Conservation (phyloP, 1,139 yeast genomes). For the Pneumocystis canis region DNA sequence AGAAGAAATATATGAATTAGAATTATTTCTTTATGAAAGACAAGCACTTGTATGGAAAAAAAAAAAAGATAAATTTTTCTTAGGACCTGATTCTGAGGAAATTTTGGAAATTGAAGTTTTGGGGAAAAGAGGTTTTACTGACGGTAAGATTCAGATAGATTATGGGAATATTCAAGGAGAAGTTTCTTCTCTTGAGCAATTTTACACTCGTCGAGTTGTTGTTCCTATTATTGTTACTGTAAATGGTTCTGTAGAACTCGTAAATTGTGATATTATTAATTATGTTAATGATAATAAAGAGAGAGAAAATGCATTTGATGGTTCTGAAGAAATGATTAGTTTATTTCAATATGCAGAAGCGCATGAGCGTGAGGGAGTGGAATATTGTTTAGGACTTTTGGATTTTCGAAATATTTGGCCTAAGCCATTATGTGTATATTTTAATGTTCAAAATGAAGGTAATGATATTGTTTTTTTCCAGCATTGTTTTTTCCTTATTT, state of each 20-base stretch:
- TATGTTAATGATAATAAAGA: conserved; percentile 19
- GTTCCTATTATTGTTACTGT: conserved; percentile 59
- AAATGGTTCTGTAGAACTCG: conserved; percentile 54
- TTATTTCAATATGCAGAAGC: background rate
- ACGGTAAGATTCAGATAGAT: conserved; percentile 50
- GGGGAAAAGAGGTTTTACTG: conserved; percentile 63
- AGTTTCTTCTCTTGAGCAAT: conserved; percentile 3
- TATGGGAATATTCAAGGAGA: conserved; percentile 33
- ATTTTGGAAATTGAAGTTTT: conserved; percentile 43
- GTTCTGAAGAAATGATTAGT: background rate
- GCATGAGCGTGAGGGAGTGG: conserved; percentile 26
- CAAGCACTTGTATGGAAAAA: conserved; percentile 35
- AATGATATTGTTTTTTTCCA: background rate
- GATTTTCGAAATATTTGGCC: conserved; percentile 63
- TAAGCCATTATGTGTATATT: conserved; percentile 23
- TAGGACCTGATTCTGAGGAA: conserved; percentile 15
- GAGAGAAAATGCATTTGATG: background rate
- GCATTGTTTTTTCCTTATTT: background rate
- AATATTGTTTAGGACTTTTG: conserved; percentile 47
- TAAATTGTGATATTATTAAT: conserved; percentile 60
- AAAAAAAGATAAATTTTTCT: conserved; percentile 11
- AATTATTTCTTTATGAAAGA: conserved; percentile 46
- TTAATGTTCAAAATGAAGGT: conserved; percentile 15
- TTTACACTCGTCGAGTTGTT: conserved; percentile 40
- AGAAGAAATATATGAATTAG: conserved; percentile 59